Conservation (phyloP, 306 rosid genomes). For the Vigna trinervia region DNA sequence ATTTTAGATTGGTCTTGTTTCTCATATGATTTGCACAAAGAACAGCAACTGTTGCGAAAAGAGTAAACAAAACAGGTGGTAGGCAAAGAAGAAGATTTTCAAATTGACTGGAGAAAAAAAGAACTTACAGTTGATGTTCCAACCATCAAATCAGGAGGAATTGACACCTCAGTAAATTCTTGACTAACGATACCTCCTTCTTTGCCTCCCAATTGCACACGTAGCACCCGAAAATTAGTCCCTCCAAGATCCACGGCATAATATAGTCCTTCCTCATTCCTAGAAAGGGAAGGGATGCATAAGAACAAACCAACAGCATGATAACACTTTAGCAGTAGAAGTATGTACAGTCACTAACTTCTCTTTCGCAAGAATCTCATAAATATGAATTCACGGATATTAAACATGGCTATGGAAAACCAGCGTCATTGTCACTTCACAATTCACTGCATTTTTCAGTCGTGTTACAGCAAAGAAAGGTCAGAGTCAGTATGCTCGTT, state of each 20-base stretch:
- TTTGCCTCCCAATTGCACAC: conserved; percentile 88
- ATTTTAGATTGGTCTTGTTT: conserved; percentile 42
- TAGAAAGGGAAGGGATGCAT: conserved; percentile 35
- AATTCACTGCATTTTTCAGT: background rate
- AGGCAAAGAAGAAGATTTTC: background rate
- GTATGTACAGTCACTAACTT: conserved; percentile 3
- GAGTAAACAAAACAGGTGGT: conserved; percentile 11
- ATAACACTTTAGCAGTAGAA: background rate
- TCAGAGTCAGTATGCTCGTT: background rate
- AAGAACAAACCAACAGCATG: background rate
- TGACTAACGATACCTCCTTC: conserved; percentile 58
- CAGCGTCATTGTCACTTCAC: background rate
- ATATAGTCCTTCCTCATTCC: conserved; percentile 86
- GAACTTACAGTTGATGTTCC: conserved; percentile 79
- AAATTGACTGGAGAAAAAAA: conserved; percentile 14
- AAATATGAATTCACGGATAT: conserved; percentile 15
- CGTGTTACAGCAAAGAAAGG: background rate
- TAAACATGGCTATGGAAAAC: conserved; percentile 15
- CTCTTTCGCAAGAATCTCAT: background rate
- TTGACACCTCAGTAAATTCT: conserved; percentile 83
- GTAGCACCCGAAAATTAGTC: conserved; percentile 94
- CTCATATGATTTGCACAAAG: conserved; percentile 18
- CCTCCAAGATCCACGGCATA: conserved; percentile 99
- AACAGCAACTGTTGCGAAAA: background rate
- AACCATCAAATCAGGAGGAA: conserved; percentile 81